Base-by-base conservation (phyloP, 768 basidiomycete species). In the Asterophora parasitica region DNA sequence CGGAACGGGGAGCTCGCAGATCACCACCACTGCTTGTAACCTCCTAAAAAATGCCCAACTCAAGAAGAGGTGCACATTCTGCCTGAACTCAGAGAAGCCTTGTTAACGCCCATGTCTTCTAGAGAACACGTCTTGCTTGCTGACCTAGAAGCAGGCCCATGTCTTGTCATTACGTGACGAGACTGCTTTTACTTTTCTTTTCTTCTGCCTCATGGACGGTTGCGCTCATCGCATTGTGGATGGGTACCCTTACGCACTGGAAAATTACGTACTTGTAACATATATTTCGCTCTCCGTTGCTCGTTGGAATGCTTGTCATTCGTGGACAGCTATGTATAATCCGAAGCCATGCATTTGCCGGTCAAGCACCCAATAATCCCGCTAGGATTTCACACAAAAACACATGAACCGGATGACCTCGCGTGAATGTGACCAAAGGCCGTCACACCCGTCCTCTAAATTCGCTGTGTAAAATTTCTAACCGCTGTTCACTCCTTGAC, bases 111-210 rank as follows among this genome's bases (percentile, higher is more conserved):
- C 23, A 47, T 27, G 4, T 8, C 8, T 15, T 7, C 15, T 17
- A 59, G 58, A 31, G 47, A 52, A 30, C 38, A 53, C 36, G 52
- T 51, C 33, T 33, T 52, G 26, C 65, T 83, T 23, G 75, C 76
- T 32, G 72, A 81, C 55, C 61, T 79, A 15, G 64, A 77, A 50
- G 66, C 72, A 40, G 76, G 75, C 19, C 77, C 77, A 10, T 78
- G 78, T 50, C 60, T 83, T 17, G 69, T 84, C 50, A 71, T 84
- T 55, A 79, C 76, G 16, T 83, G 70, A 66, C 6, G 23, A 33
- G n/a, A 35, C 5, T 10, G 28, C 17, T 12, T 17, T 3, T 17
- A 16, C 34, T 27, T 3, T 17, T 23, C 34, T 27, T 39, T 35
- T 20, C 16, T 20, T 44, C 23, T 33, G 15, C 19, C 30, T 31